Evolutionary conservation across 176 grass and related monocot genomes (phyloP), one percentile per base, ranked within the genome.

Genomic region (Tillandsia fasciculata): DNA sequence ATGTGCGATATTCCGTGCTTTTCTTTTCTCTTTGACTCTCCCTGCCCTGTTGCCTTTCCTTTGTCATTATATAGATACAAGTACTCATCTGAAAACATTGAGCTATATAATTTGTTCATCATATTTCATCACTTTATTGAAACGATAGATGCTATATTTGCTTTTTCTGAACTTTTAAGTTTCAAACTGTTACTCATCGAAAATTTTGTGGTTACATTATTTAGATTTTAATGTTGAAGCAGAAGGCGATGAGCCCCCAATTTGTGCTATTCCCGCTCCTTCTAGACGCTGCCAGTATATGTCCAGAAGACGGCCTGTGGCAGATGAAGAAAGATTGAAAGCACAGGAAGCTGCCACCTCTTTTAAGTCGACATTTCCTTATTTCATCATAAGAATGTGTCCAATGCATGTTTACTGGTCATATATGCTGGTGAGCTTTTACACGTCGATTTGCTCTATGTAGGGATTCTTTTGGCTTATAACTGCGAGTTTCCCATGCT

Each of bases 331-430:
- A 77, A 87, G 77, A 76, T 61, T 82, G 68, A 83, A 80, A 26
- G 88, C 78, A 12, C 67, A 76, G 77, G 76, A 84, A 76, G 74
- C 85, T 3, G 92, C 92, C 13, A 50, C 74, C 53, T 75, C 83
- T 53, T 96, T 96, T 77, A 82, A 80, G 51, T 91, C 92, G 50
- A 20, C 84, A 63, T 85, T 86, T 23, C 92, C 88, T 11, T 96
- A 56, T 80, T 84, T 85, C 66, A 81, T 96, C 65, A 50, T 96
- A 33, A 72, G 81, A 26, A 86, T 96, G 92, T 82, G 76, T 56
- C 58, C 83, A 22, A 82, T 85, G 72, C 78, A 86, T 76, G 83
- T 96, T 65, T 87, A 86, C 76, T 82, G 86, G 65, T 72, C 76
- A 48, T 80, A 75, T 76, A 81, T 96, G 82, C 58, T 80, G 77